A percentile compares a stretch with the other conserved stretches of the same genome.
phyloP scores from a whole-genome alignment of 2,329 filamentous ascomycete genomes.

The Emydomyces testavorans region DNA sequence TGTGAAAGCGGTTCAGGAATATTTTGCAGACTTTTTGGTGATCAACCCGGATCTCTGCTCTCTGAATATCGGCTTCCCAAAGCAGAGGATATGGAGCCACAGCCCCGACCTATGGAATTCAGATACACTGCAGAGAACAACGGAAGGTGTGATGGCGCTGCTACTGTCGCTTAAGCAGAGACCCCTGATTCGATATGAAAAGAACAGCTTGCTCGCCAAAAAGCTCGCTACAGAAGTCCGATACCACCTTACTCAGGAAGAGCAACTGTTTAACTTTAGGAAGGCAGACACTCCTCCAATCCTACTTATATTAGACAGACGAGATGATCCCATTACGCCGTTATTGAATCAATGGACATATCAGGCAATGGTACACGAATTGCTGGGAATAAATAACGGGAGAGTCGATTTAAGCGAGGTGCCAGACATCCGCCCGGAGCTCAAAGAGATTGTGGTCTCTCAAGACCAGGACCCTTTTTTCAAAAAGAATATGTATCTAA shows the following conservation, averaged over 20 bases:
- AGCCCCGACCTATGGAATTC: conserved; percentile 82
- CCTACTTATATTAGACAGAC: conserved; percentile 74
- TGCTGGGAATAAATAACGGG: conserved; percentile 90
- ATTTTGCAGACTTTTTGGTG: conserved; percentile 91
- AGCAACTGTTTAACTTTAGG: conserved; percentile 91
- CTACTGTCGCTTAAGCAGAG: conserved; percentile 91
- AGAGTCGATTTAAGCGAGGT: conserved; percentile 77
- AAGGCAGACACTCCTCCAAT: conserved; percentile 92
- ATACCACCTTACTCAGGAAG: conserved; percentile 89
- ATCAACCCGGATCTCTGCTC: conserved; percentile 91
- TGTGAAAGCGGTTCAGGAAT: conserved; percentile 84
- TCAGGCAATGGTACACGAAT: conserved; percentile 98
- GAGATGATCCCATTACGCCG: conserved; percentile 90
- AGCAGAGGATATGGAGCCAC: conserved; percentile 67
- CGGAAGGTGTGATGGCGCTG: conserved; percentile 74
- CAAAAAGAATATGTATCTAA: conserved; percentile 98
- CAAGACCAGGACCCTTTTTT: conserved; percentile 98
- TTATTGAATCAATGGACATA: conserved; percentile 97
- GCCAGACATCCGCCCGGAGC: conserved; percentile 70
- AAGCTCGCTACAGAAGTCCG: conserved; percentile 87
- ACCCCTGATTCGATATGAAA: conserved; percentile 84
- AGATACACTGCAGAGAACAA: conserved; percentile 72
- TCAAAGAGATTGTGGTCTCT: conserved; percentile 88
- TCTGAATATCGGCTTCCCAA: conserved; percentile 59
- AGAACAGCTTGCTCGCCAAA: conserved; percentile 77